Evolutionary conservation across 345 rosid species (phyloP), one percentile per base, ranked within the genome.

Genomic region (Citropsis articulata): DNA sequence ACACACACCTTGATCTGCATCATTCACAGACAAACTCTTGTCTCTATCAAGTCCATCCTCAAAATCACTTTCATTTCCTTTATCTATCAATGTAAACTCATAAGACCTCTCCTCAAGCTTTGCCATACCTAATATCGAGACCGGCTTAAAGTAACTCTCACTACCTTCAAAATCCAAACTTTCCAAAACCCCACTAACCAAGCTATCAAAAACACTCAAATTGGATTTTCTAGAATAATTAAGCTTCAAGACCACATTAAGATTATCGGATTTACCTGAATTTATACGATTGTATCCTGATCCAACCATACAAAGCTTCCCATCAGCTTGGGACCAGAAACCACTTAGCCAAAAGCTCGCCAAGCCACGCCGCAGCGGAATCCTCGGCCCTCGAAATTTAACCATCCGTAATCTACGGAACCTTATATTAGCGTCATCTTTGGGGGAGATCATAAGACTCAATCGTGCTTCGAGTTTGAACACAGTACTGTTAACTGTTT

Each of bases 271-370:
- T 71, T 42, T 80, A 64, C 93, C 90, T 35, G 78, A 78, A 77
- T 74, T 76, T 6, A 61, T 68, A 19, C 56, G 48, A 48, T 67
- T 76, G 69, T 79, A 60, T 21, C 89, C 87, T 74, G 98, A 91
- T 88, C 98, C 98, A 36, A 95, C 91, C 96, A 92, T 84, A 85
- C 99, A 95, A 38, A 93, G 88, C 83, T 81, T 86, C 77, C 96
- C 94, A n/a, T 87, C 81, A 67, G 89, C 79, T 81, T 88, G 83
- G 4, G 93, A 89, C 99, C 93, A 90, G 77, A 83, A 91, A 69
- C 99, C 99, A 71, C 67, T 82, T 3, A 95, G 80, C 21, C 78
- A 76, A 78, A 95, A 93, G 30, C 74, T 73, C 27, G 40, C 81
- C 21, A 75, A 66, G 1, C 76, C 85, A 42, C 77, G 71, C 25